Conservation (phyloP, 306 rosid genomes). For the Citrullus amarus region DNA sequence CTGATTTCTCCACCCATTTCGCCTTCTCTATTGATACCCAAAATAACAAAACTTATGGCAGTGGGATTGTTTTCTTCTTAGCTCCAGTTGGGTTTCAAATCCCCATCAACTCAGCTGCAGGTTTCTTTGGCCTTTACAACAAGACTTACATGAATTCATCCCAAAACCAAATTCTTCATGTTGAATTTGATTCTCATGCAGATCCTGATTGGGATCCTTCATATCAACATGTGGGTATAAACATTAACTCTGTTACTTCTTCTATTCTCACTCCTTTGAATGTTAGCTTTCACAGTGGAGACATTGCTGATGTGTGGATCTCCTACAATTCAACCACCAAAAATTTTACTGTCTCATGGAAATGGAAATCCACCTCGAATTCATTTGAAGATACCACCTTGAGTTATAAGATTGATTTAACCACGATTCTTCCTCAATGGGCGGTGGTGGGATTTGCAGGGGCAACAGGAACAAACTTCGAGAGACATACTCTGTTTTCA, state of each 20-base stretch:
- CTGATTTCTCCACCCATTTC: conserved; percentile 6
- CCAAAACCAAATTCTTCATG: neutral
- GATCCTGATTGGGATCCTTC: conserved; percentile 1
- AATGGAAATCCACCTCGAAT: neutral
- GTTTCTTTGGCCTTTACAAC: conserved; percentile 8
- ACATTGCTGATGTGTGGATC: neutral
- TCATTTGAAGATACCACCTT: neutral
- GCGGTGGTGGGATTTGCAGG: neutral
- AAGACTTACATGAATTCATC: neutral
- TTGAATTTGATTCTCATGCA: conserved; percentile 1
- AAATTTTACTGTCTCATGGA: conserved; percentile 6
- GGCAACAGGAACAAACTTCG: neutral
- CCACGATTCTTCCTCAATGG: neutral
- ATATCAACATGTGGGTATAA: conserved; percentile 1
- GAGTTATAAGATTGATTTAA: neutral
- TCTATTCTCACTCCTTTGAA: neutral
- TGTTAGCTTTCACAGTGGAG: conserved; percentile 5
- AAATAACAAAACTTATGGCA: neutral
- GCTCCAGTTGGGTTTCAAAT: conserved; percentile 2
- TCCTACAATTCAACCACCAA: neutral
- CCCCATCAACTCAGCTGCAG: conserved; percentile 1
- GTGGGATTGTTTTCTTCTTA: neutral
- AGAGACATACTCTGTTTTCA: neutral
- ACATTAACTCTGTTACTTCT: neutral
- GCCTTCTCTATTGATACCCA: neutral